Base-by-base conservation (phyloP, 805 yeast genomes). In the Lipomyces sp. region DNA sequence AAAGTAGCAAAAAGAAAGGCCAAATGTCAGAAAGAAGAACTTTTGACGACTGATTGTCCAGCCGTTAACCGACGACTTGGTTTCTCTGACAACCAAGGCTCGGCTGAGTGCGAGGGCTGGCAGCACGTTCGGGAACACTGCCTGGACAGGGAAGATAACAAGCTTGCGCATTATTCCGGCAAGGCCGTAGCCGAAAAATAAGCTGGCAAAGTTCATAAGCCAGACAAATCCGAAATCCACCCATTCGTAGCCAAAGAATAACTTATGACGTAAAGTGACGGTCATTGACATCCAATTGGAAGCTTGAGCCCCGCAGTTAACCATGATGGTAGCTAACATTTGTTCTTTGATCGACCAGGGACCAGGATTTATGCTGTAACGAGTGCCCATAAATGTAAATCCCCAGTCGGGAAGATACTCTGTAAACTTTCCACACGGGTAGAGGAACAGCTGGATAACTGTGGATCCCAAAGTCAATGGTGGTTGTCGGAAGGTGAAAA, bases 111-210 rank as follows among this genome's bases (percentile, higher is more conserved):
- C 83, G 45, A 85, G 69, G 0, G 82, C 76, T 24, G 87, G 86
- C 67, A 85, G 72, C 1, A 79, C 66, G 1, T 81, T 77, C 48
- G 87, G 88, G 87, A 89, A 86, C 48, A 86, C 73, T 70, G 86
- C 84, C 50, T 84, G 79, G 29, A 87, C 83, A 10, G 66, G 69
- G 32, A 37, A 66, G 24, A 63, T 82, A 1, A 81, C 81, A 39
- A 87, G 83, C 66, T 84, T 83, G 72, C 89, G 82, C 81, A 87
- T 81, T 29, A 87, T 73, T 59, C 89, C 88, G 4, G 91, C 90
- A 74, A 88, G 82, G 0, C 90, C 87, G 72, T 86, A 84, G 30
- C 92, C 92, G 69, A 88, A 77, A 68, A 84, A 85, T 73, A 87
- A 87, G 1, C 89, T 81, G 2, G 88, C 81, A 3, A 86, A 69